Conservation (phyloP, 352 stramenopile species). For the Phytopythium delawarense region DNA sequence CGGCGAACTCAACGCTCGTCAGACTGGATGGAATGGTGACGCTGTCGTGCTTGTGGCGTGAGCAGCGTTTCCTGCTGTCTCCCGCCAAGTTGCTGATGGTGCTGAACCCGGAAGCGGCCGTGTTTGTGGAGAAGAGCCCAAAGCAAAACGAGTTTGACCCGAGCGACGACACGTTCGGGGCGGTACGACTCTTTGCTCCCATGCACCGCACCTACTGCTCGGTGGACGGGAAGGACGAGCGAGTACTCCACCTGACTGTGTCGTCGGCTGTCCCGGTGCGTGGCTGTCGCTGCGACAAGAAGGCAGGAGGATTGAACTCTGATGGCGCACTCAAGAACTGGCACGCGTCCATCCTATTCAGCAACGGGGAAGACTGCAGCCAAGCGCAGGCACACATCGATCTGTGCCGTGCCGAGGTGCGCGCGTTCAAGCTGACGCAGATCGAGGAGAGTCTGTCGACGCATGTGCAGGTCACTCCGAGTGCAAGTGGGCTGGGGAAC, state of each 20-base stretch:
- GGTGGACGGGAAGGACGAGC: slow-evolving; percentile 64
- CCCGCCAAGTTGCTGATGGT: slow-evolving; percentile 60
- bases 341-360: slow-evolving; percentile 67
- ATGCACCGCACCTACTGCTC: slow-evolving; percentile 72
- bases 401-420: slow-evolving; percentile 67
- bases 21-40: slow-evolving; percentile 66
- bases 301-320: slow-evolving; percentile 23
- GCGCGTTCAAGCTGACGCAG: slow-evolving; percentile 73
- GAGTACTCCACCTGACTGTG: slow-evolving; percentile 66
- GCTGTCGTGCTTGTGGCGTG: slow-evolving; percentile 67
- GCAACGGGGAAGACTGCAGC: slow-evolving; percentile 48
- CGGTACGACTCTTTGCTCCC: slow-evolving; percentile 61
- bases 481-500: neutral
- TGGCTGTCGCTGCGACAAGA: slow-evolving; percentile 57
- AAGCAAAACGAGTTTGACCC: slow-evolving; percentile 5
- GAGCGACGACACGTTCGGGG: slow-evolving; percentile 28
- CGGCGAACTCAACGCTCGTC: slow-evolving; percentile 16
- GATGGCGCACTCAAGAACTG: slow-evolving; percentile 36
- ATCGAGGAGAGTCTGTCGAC: slow-evolving; percentile 66
- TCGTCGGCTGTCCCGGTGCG: slow-evolving; percentile 48
- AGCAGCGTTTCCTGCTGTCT: slow-evolving; percentile 67
- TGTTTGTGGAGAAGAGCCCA: slow-evolving; percentile 46
- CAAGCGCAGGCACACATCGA: slow-evolving; percentile 73
- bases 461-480: slow-evolving; percentile 49
- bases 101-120: slow-evolving; percentile 71